These are phyloP conservation scores for Neofusicoccum parvum DNA, from an alignment of 2,329 filamentous ascomycete genomes.

Conservation along the genomic window DNA sequence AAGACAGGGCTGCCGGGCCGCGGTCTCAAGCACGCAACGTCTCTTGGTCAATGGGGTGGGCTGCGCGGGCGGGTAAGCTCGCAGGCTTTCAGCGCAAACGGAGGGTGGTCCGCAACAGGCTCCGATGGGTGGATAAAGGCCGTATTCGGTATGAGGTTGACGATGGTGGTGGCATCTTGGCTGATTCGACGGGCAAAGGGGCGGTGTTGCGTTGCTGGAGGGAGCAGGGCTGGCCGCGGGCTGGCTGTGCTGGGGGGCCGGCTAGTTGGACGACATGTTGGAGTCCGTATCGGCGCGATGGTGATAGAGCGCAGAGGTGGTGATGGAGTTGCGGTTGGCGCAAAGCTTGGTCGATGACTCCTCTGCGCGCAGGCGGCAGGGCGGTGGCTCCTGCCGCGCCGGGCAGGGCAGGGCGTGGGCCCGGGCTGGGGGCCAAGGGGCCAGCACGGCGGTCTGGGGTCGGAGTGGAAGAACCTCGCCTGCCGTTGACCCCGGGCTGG, in stretches of 20 bases:
- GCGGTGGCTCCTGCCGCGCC: no score
- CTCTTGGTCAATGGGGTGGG: neutral
- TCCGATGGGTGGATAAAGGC: constrained; percentile 3
- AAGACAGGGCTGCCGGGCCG: neutral
- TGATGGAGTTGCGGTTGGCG: neutral
- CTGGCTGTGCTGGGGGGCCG: neutral
- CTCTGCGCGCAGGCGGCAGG: neutral
- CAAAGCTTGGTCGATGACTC: neutral
- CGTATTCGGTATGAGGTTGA: constrained; percentile 50
- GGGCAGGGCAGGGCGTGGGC: no score
- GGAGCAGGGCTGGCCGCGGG: neutral
- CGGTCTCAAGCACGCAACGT: neutral
- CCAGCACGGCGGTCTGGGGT: neutral
- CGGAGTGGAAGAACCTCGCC: no score
- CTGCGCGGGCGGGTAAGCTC: neutral
- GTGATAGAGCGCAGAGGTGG: neutral
- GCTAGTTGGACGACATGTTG: constrained; percentile 10
- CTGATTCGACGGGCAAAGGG: constrained; percentile 20
- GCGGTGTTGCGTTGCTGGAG: constrained; percentile 1
- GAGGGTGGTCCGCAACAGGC: neutral
- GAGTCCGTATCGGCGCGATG: neutral
- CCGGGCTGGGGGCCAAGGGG: no score
- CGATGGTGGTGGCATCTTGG: constrained; percentile 56
- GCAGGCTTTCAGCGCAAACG: constrained; percentile 1
- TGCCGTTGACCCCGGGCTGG: no score